Base-by-base conservation (phyloP, 257 asterid genomes). In the Solanum chmielewskii region DNA sequence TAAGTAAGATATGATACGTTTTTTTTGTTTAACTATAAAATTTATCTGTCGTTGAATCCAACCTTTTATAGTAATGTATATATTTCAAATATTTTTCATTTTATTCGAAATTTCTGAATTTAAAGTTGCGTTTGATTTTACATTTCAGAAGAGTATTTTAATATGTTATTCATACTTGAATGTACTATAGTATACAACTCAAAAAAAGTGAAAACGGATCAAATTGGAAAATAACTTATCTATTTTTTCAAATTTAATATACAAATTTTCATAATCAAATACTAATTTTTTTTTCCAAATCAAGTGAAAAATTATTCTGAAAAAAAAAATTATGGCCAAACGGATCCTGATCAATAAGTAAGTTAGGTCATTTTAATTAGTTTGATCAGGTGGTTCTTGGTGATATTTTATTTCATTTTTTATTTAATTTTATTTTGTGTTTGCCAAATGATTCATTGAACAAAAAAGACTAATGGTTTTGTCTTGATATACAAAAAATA, bases 391-490 rank as follows among this genome's bases (percentile, higher is more conserved):
- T n/a, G 37, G 52, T 35, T 44, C 66, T 27, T 44, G 78, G 16
- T 20, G 23, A 76, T 83, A 77, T 85, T 78, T 87, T 35, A 5
- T 14, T 44, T 77, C 14, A 7, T 5, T 73, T 75, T 45, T 27
- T 5, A 47, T 47, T 14, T 49, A 15, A 49, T 25, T 14, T 9
- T 37, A 37, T 73, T 76, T 27, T 29, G 18, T 73, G 25, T 44
- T 68, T 64, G 44, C 52, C 70, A 81, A 87, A 73, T 68, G 74
- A 85, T 83, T 83, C 56, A 52, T 69, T 87, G 39, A 89, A 78
- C 80, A 87, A 87, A 88, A 86, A 77, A 73, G 85, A 86, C 47
- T n/a, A 88, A 83, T 52, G 83, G 75, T 45, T 77, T 83, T 78
- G 92, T 86, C 89, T 52, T 41, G 42, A 29, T 90, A 4, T 64